phyloP scores from a whole-genome alignment of 1,284 basidiomycete genomes.

The Leucoagaricus sp. region DNA sequence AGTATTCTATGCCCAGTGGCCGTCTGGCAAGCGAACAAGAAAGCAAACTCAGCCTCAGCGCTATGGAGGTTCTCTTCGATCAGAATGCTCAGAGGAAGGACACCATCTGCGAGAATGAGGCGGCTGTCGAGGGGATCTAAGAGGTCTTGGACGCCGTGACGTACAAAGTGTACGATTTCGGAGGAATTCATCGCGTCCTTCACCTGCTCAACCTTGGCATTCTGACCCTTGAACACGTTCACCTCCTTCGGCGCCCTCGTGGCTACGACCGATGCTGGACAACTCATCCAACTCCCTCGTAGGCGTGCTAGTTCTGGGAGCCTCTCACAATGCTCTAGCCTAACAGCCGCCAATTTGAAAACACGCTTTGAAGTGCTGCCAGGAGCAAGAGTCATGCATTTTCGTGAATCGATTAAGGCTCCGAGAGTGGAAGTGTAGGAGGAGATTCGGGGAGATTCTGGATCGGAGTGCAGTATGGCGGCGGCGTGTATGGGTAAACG shows the following conservation, averaged over 20 bases:
- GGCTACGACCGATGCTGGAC: background rate
- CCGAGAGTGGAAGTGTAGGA: slow-evolving; percentile 2
- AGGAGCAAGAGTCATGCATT: background rate
- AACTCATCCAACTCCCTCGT: too few species aligned
- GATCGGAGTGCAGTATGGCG: background rate
- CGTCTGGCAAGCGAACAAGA: slow-evolving; percentile 22
- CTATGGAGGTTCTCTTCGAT: slow-evolving; percentile 9
- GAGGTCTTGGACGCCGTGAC: slow-evolving; percentile 21
- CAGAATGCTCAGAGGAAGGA: slow-evolving; percentile 16
- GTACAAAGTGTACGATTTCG: slow-evolving; percentile 22
- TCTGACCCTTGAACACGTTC: slow-evolving; percentile 13
- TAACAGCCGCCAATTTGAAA: background rate
- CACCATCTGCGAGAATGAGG: slow-evolving; percentile 18
- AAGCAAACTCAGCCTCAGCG: slow-evolving; percentile 13
- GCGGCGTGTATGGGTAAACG: background rate
- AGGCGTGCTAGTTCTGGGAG: background rate
- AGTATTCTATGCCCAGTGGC: slow-evolving; percentile 15
- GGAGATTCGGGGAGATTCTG: background rate
- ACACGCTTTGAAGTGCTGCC: background rate
- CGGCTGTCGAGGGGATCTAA: slow-evolving; percentile 17
- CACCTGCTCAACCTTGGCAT: slow-evolving; percentile 14
- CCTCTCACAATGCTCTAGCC: background rate
- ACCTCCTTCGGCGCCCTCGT: background rate
- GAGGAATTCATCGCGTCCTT: slow-evolving; percentile 10
- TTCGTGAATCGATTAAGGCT: background rate